These are phyloP conservation scores for Populus nigra DNA, from an alignment of 345 rosid species.

Conservation along the genomic window DNA sequence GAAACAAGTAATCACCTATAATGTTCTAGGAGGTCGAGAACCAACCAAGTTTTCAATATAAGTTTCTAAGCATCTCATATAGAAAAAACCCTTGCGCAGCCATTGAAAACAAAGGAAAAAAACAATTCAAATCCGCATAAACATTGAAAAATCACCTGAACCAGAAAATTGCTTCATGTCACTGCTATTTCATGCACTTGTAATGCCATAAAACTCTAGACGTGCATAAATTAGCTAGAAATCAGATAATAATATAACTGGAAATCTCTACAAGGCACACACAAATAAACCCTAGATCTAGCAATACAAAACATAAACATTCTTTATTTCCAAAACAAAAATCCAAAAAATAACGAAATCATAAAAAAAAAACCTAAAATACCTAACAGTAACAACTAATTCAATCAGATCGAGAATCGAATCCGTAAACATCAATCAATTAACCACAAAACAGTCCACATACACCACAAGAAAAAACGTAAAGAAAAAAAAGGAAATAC, in stretches of 20 bases:
- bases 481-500: constrained; percentile 22
- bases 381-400: neutral
- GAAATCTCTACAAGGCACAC: neutral
- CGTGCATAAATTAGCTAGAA: neutral
- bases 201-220: neutral
- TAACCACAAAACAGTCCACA: neutral
- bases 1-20: neutral
- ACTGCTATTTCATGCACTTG: neutral
- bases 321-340: neutral
- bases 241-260: neutral
- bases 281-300: constrained; percentile 17
- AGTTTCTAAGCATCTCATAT: neutral
- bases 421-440: neutral
- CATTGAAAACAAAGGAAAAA: neutral
- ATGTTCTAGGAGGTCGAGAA: neutral
- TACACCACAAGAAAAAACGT: neutral
- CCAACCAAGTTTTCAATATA: neutral
- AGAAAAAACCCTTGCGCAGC: neutral
- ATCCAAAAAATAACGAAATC: neutral
- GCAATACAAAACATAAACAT: neutral
- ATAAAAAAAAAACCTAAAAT: too few relatives aligned
- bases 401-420: neutral
- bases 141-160: neutral
- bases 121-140: neutral
- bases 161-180: neutral